Percentiles rank a stretch among this genome's conserved stretches.
phyloP scores from a whole-genome alignment of 2,329 filamentous ascomycete genomes.

The Talaromyces funiculosus region DNA sequence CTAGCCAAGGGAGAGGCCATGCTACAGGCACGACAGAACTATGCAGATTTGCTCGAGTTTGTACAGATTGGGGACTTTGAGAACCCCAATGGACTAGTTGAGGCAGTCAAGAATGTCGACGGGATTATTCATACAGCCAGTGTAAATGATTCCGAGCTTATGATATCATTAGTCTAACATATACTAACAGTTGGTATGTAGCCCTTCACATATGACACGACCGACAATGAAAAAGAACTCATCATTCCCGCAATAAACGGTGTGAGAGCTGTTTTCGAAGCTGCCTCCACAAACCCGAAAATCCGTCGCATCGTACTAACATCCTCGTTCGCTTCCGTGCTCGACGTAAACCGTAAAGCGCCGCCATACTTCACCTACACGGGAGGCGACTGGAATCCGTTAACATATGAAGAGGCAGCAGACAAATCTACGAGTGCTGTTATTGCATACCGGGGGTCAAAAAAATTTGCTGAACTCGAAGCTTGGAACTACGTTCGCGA shows the following conservation, averaged over 20 bases:
- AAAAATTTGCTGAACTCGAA: slow-evolving; percentile 27
- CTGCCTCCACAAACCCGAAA: slow-evolving; percentile 40
- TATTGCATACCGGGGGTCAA: slow-evolving; percentile 28
- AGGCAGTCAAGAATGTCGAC: slow-evolving; percentile 12
- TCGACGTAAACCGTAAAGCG: slow-evolving; percentile 10
- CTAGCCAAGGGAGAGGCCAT: slow-evolving; percentile 13
- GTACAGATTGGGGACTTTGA: slow-evolving; percentile 11
- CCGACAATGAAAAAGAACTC: slow-evolving; percentile 12
- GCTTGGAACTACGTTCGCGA: slow-evolving; percentile 30
- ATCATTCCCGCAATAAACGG: slow-evolving; percentile 11
- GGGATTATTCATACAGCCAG: slow-evolving; percentile 12
- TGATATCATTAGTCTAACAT: neutral
- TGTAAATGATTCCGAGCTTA: neutral
- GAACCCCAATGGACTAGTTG: neutral
- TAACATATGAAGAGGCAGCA: slow-evolving; percentile 27
- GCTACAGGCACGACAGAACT: slow-evolving; percentile 12
- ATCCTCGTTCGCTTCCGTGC: slow-evolving; percentile 11
- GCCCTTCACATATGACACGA: slow-evolving; percentile 10
- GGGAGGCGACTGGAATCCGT: slow-evolving; percentile 26
- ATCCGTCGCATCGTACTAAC: slow-evolving; percentile 10
- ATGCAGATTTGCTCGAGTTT: slow-evolving; percentile 8
- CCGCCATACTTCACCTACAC: slow-evolving; percentile 22
- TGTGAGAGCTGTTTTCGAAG: slow-evolving; percentile 19
- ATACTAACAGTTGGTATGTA: neutral
- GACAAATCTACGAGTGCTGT: slow-evolving; percentile 20